A percentile compares a stretch with the other conserved stretches of the same genome.
phyloP scores from a whole-genome alignment of 176 grass and related monocot genomes.

The Ananas comosus region DNA sequence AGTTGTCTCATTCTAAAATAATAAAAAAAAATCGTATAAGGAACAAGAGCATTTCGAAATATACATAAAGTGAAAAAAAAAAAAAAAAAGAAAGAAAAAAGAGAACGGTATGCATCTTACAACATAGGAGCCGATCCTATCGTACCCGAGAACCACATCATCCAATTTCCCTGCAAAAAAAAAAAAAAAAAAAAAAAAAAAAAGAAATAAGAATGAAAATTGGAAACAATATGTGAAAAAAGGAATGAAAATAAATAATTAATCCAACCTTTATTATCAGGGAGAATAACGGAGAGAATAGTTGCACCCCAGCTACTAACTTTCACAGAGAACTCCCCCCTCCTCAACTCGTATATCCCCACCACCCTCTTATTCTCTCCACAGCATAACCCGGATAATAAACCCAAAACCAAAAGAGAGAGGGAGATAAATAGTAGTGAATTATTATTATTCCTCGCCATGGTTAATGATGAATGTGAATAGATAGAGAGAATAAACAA shows the following conservation, averaged over 20 bases:
- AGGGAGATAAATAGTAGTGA: not conserved
- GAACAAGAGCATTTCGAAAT: not conserved
- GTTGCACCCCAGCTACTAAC: conserved; percentile 48
- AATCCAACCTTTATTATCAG: conserved; percentile 59
- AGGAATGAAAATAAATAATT: not conserved
- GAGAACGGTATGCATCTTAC: conserved; percentile 23
- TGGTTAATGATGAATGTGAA: not conserved
- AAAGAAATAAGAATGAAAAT: not conserved
- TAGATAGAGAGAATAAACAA: conserved; percentile 5
- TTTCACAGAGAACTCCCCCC: conserved; percentile 36
- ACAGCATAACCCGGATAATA: not conserved
- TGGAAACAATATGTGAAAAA: not conserved
- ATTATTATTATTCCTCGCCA: conserved; percentile 13
- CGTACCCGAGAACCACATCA: conserved; percentile 81
- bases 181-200: not conserved
- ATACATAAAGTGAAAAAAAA: not conserved
- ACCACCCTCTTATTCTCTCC: conserved; percentile 17
- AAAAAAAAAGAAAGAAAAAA: no score
- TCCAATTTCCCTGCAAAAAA: conserved; percentile 49
- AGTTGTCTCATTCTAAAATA: conserved; percentile 45
- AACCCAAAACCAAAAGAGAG: conserved; percentile 12
- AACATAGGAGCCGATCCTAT: conserved; percentile 47
- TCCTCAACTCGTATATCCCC: conserved; percentile 35
- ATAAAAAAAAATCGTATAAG: not conserved
- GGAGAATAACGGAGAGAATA: conserved; percentile 30